Base-by-base conservation (phyloP, 805 yeast genomes). In the Zygosaccharomyces bailii region DNA sequence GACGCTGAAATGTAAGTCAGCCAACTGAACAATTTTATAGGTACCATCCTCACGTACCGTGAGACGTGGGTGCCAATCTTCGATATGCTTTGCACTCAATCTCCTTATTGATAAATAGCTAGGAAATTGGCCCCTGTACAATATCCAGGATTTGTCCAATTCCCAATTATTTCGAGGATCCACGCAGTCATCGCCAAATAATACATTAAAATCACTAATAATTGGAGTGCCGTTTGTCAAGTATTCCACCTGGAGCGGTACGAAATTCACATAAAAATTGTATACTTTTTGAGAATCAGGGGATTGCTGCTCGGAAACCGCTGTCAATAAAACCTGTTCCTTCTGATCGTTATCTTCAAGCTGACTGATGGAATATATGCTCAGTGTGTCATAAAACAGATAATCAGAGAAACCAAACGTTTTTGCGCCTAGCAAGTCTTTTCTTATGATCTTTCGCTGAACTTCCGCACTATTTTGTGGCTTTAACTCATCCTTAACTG, bases 1-100 rank as follows among this genome's bases (percentile, higher is more conserved):
- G 0, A 96, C 84, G n/a, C 93, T 76, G 60, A 85, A 82, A 65
- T 93, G 99, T 45, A 91, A 69, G 62, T 93, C 98, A 0, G 97
- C 95, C 4, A 91, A 78, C 64, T 93, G 99, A 8, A 88, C 65
- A 33, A 93, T 82, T 62, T 85, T 91, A 65, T 82, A 86, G 43
- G 71, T 75, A 4, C 79, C 79, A 16, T 73, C 58, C 2, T 65
- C 49, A 8, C 66, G 54, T 11, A 73, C 58, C 39, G 68, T 65
- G 43, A 2, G 71, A 17, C 11, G 46, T 10, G 51, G 57, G 34
- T 17, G 40, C 46, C 24, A 18, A 33, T 27, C 13, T 39, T 13
- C 35, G 49, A 49, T 4, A 17, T 17, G 20, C 45, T 33, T 7
- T 39, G 49, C 3, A 8, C 14, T 35, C 13, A 46, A 35, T n/a